Percentiles rank a stretch among this genome's conserved stretches.
phyloP scores from a whole-genome alignment of 768 basidiomycete genomes.

The Boletus sp. region DNA sequence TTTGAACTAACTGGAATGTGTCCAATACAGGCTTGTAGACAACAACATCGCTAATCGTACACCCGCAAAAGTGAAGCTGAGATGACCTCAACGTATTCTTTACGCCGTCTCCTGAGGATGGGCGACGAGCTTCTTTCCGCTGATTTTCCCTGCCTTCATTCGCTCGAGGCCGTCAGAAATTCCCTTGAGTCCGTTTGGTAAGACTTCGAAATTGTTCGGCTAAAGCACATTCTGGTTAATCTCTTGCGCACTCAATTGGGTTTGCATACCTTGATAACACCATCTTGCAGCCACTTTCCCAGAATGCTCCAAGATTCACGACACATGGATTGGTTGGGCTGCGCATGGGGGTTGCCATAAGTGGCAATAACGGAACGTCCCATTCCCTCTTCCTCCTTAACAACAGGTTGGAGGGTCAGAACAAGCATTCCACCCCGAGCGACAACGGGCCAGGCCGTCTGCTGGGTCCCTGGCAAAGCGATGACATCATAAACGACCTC shows the following conservation, averaged over 20 bases:
- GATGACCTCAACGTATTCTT: neutral
- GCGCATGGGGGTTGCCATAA: constrained; percentile 24
- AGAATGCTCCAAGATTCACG: constrained; percentile 19
- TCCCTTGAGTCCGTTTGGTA: constrained; percentile 40
- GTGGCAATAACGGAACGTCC: constrained; percentile 21
- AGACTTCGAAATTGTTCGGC: constrained; percentile 43
- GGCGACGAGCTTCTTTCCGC: constrained; percentile 44
- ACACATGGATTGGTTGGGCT: constrained; percentile 18
- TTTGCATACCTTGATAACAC: constrained; percentile 24
- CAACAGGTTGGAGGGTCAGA: constrained; percentile 21
- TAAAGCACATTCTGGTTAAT: constrained; percentile 12
- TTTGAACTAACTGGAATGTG: neutral
- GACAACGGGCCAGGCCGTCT: constrained; percentile 32
- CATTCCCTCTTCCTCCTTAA: constrained; percentile 24
- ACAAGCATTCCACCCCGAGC: constrained; percentile 34
- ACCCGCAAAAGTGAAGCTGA: neutral
- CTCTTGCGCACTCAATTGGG: neutral
- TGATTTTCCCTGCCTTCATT: constrained; percentile 37
- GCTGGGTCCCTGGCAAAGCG: constrained; percentile 35
- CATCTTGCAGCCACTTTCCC: constrained; percentile 26
- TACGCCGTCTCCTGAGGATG: constrained; percentile 39
- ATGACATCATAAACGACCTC: constrained; percentile 33
- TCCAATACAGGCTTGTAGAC: neutral
- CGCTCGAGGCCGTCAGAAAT: constrained; percentile 37
- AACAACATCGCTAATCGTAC: constrained; percentile 17